Percentiles rank a stretch among this genome's conserved stretches.
Evolutionary conservation across 2,329 filamentous ascomycete species (phyloP).

Genomic region (Sporothrix globosa): DNA sequence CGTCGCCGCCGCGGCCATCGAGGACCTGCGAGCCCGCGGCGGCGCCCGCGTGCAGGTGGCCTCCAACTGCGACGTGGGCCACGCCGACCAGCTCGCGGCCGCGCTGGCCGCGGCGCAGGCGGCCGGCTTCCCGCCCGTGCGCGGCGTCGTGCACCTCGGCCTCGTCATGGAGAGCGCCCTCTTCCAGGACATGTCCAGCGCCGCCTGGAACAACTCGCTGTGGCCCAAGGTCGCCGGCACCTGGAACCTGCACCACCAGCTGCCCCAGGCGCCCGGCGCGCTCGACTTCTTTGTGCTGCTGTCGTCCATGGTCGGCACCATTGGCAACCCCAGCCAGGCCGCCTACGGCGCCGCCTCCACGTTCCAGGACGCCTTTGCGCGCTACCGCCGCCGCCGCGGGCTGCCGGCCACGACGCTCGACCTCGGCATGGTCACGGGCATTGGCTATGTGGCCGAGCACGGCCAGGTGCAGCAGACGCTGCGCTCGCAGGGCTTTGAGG

Average conservation of each 20-base stretch:
- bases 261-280: background rate
- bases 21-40: conserved; percentile 16
- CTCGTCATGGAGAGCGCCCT: conserved; percentile 36
- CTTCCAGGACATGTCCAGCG: conserved; percentile 35
- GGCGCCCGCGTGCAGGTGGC: conserved; percentile 30
- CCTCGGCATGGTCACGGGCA: conserved; percentile 46
- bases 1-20: conserved; percentile 29
- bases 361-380: conserved; percentile 48
- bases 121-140: conserved; percentile 33
- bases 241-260: conserved; percentile 45
- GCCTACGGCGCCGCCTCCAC: conserved; percentile 50
- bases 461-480: conserved; percentile 34
- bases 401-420: conserved; percentile 46
- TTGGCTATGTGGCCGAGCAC: conserved; percentile 42
- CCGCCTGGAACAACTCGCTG: conserved; percentile 34
- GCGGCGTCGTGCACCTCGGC: conserved; percentile 35
- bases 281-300: conserved; percentile 48
- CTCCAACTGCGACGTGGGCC: conserved; percentile 34
- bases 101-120: conserved; percentile 25
- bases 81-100: conserved; percentile 30
- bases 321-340: conserved; percentile 46
- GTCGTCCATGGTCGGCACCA: conserved; percentile 44
- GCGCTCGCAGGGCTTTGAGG: conserved; percentile 36
- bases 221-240: conserved; percentile 46
- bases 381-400: conserved; percentile 43